A percentile compares a stretch with the other conserved stretches of the same genome.
phyloP scores from a whole-genome alignment of 2,329 filamentous ascomycete species.

The Penicillium sclerotigenum region DNA sequence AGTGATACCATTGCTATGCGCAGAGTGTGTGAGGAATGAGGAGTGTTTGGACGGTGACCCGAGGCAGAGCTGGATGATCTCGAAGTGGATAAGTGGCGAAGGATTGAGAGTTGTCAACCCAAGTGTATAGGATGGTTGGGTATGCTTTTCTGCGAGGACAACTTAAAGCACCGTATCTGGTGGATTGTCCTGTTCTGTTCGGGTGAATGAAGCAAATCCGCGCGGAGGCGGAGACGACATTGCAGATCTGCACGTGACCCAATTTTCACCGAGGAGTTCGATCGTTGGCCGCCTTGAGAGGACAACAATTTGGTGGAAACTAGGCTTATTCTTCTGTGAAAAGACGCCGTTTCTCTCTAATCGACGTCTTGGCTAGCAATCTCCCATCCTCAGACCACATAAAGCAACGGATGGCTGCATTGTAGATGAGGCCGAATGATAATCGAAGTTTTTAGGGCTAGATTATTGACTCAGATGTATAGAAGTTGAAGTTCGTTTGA shows the following conservation, averaged over 20 bases:
- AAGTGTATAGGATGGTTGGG: neutral
- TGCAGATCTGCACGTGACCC: slow-evolving; percentile 2
- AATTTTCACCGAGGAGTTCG: neutral
- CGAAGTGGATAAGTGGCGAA: neutral
- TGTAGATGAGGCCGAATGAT: neutral
- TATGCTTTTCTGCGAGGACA: neutral
- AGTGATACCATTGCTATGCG: slow-evolving; percentile 25
- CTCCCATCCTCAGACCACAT: fast-evolving
- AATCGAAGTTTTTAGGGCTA: neutral
- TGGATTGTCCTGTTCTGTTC: neutral
- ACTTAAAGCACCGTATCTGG: neutral
- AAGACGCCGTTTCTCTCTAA: too few species aligned
- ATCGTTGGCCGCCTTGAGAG: neutral
- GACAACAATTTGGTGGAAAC: neutral
- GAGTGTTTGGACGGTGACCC: neutral
- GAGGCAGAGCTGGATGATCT: neutral
- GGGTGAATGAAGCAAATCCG: slow-evolving; percentile 4
- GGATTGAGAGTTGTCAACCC: too few species aligned
- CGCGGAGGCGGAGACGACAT: slow-evolving; percentile 2
- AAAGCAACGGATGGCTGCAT: neutral
- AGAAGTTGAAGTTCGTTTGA: too few species aligned
- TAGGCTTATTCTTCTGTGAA: neutral
- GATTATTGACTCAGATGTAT: neutral
- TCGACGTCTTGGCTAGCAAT: fast-evolving
- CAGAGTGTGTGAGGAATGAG: neutral